Evolutionary conservation across 768 basidiomycete species (phyloP), one percentile per base, ranked within the genome.

Genomic region (Kwoniella dendrophila): DNA sequence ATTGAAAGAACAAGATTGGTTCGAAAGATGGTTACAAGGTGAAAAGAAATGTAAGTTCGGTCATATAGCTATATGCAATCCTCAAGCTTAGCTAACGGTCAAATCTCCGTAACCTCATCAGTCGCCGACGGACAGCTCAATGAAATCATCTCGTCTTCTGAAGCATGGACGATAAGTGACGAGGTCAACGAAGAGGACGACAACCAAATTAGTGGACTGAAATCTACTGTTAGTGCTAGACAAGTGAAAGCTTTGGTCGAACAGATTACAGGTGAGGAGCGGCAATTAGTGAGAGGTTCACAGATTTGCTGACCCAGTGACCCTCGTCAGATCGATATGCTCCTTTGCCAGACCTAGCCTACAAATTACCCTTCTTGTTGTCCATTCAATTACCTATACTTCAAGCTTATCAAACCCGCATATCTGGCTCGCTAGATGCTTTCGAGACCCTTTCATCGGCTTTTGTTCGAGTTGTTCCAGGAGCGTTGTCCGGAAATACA

Each of bases 361-460:
- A 96, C 59, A 88, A 89, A 36, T 86, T 87, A 0, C 87, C 87
- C 38, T 99, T 98, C 81, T 84, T 99, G 58, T 83, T 88, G 41
- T 82, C 84, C 8, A 85, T 95, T 16, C 96, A 99, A 79, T 81
- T 97, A 1, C 92, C 94, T 0, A 74, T 96, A 12, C 80, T 99
- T 12, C 85, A 89, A 59, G 81, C 84, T 4, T 99, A 96, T 77
- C 84, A 86, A 63, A 79, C 81, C 8, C 87, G 94, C 20, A 87
- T 99, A 76, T 83, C 85, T 1, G 85, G 88, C 8, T 92, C 93
- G 8, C 81, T 97, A 26, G 92, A 97, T 70, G 95, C 94, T 0
- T 97, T 97, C 69, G 96, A 98, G 78, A 89, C 88, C 1, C 82
- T 96, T 4, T 91, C 92, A 1, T 92, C 90, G 30, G 85, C 88